Base-by-base conservation (phyloP, 345 rosid species). In the Noccaea bulbosa region DNA sequence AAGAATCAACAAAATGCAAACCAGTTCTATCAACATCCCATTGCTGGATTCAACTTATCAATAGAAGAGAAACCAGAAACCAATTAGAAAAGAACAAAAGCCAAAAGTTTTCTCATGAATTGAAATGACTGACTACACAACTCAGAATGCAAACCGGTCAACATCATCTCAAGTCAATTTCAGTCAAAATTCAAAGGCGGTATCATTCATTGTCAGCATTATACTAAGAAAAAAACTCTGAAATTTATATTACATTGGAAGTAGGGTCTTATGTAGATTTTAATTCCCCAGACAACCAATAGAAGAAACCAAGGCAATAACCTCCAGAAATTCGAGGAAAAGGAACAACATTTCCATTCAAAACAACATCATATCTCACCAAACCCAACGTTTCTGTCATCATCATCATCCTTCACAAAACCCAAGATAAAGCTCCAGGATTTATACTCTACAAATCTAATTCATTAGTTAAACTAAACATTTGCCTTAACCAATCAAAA, bases 101-200 rank as follows among this genome's bases (percentile, higher is more conserved):
- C 34, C 48, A 17, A 65, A 76, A 56, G 37, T 54, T 69, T 24
- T 55, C 69, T 76, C 8, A 46, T 70, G 14, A 47, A 59, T 7
- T 48, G 40, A 70, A 53, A 60, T 45, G 49, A 27, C 45, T 45
- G 49, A 27, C 45, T 30, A 50, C 3, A 41, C 62, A 62, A 11
- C 44, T 54, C 16, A 59, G 30, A 68, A 64, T 76, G 62, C 64
- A 70, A 67, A 76, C 39, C 0, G 27, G 76, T 71, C 73, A 46
- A 63, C 52, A 70, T 72, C 76, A 72, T 69, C 73, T 14, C 65
- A 50, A 10, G 61, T 67, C 74, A 75, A 62, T 37, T 35, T 37
- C 65, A 67, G 73, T 60, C 73, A 51, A 51, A 62, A 70, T 27
- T 48, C 40, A 35, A 35, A 62, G 67, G 37, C 34, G 47, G 8